Evolutionary conservation across 1,284 basidiomycete genomes (phyloP).

Genomic region (Moesziomyces parantarcticus): DNA sequence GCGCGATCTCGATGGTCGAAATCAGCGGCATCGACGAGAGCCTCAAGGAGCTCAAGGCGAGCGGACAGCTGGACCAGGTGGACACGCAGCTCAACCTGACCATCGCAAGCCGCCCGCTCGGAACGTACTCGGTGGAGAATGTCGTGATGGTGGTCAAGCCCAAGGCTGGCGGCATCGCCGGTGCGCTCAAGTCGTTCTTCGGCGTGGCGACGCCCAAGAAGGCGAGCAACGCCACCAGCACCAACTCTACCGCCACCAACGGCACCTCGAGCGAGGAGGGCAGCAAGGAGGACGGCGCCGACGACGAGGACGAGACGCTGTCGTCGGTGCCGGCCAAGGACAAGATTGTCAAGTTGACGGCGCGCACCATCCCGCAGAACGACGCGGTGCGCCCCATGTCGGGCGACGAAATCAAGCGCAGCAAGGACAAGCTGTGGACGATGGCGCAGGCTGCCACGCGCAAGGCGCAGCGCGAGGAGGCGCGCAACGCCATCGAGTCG

Average conservation of each 20-base stretch:
- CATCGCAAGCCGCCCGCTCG: constrained; percentile 53
- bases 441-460: constrained; percentile 81
- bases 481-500: constrained; percentile 88
- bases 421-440: constrained; percentile 62
- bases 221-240: constrained; percentile 24
- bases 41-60: constrained; percentile 54
- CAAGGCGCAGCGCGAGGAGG: constrained; percentile 85
- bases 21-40: constrained; percentile 53
- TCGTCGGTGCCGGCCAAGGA: constrained; percentile 42
- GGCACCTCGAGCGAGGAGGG: constrained; percentile 8
- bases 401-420: constrained; percentile 51
- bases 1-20: constrained; percentile 48
- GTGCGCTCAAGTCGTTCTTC: constrained; percentile 61
- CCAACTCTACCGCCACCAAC: constrained; percentile 29
- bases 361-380: constrained; percentile 35
- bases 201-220: constrained; percentile 45
- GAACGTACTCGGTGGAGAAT: constrained; percentile 55
- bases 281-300: constrained; percentile 10
- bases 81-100: constrained; percentile 63
- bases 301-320: constrained; percentile 25
- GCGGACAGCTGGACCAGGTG: constrained; percentile 55
- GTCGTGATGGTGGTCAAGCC: constrained; percentile 58
- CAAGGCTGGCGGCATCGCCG: constrained; percentile 58
- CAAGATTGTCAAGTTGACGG: constrained; percentile 48
- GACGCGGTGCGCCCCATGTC: constrained; percentile 49